These are phyloP conservation scores for Triticum monococcum DNA, from an alignment of 176 grass and related monocot species.

Conservation along the genomic window DNA sequence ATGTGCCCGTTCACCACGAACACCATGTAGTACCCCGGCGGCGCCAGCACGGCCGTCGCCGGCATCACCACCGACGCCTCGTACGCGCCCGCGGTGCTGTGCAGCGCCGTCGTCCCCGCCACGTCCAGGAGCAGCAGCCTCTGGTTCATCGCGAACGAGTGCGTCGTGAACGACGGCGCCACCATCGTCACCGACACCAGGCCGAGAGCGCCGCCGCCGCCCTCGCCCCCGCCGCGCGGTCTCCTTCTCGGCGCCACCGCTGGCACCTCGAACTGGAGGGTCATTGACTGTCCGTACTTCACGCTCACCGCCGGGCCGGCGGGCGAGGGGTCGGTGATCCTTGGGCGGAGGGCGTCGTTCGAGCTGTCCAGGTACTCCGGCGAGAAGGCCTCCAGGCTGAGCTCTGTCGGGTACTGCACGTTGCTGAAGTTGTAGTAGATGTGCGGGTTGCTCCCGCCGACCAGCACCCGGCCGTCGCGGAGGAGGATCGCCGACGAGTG, in stretches of 20 bases:
- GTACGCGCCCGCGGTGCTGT: background rate
- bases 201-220: background rate
- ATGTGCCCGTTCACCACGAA: constrained; percentile 73
- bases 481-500: constrained; percentile 64
- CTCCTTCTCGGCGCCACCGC: background rate
- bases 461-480: constrained; percentile 69
- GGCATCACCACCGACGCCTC: constrained; percentile 40
- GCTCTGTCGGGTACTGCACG: constrained; percentile 68
- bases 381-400: constrained; percentile 81
- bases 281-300: constrained; percentile 39
- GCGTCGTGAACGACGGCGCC: constrained; percentile 76
- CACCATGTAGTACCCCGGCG: constrained; percentile 83
- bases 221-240: background rate
- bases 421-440: constrained; percentile 69
- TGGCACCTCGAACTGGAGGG: constrained; percentile 43
- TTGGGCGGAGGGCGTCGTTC: constrained; percentile 46
- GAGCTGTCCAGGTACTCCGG: constrained; percentile 58
- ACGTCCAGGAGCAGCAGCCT: constrained; percentile 55
- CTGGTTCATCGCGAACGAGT: constrained; percentile 89
- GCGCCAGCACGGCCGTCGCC: constrained; percentile 42
- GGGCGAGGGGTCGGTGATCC: constrained; percentile 37
- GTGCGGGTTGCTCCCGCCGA: constrained; percentile 86
- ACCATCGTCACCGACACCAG: constrained; percentile 54
- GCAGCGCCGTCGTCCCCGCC: background rate
- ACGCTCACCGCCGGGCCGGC: background rate